Evolutionary conservation across 139 green algal genomes (phyloP), one percentile per base, ranked within the genome.

Genomic region (Chlorella sp.): DNA sequence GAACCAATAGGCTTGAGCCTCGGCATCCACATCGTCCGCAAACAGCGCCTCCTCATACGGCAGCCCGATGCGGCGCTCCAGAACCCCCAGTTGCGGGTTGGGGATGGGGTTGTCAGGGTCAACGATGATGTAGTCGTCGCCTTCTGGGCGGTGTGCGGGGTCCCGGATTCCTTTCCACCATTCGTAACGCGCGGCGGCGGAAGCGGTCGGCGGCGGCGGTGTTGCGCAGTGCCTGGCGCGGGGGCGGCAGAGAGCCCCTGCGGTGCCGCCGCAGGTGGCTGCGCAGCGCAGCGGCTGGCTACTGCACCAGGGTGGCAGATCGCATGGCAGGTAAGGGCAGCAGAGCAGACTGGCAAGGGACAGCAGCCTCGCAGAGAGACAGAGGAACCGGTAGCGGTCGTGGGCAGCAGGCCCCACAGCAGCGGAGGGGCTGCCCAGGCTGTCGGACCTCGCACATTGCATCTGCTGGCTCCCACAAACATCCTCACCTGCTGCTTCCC

Each of bases 1-100:
- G 81, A 94, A 94, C 91, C 91, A 94, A 64, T 90, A 94, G 18
- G 90, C 21, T n/a, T 81, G 76, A 15, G 91, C 91, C 42, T 91
- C 90, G 0, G 68, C 61, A 64, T 92, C 91, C 19, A 94, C 42
- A 16, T 90, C 83, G 0, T 90, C 91, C 7, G 30, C 21, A 34
- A 93, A 82, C 24, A 94, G 75, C 0, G 86, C 91, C 28, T 94
- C 91, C 73, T 92, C 81, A 26, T 88, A 94, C 3, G 91, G 89
- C n/a, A 61, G 80, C 48, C 73, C 71, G 40, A 94, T 91, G 18
- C 42, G 39, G 19, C 81, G 88, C 81, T 94, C 86, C 61, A 94
- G 57, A 34, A 30, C n/a, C 15, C 79, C 79, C 53, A 85, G n/a
- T 42, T 85, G 79, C 79, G 81, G 86, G 32, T 90, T 79, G 0